Conservation (phyloP, 371 early-diverging fungal species). For the Saksenaea vasiformis region DNA sequence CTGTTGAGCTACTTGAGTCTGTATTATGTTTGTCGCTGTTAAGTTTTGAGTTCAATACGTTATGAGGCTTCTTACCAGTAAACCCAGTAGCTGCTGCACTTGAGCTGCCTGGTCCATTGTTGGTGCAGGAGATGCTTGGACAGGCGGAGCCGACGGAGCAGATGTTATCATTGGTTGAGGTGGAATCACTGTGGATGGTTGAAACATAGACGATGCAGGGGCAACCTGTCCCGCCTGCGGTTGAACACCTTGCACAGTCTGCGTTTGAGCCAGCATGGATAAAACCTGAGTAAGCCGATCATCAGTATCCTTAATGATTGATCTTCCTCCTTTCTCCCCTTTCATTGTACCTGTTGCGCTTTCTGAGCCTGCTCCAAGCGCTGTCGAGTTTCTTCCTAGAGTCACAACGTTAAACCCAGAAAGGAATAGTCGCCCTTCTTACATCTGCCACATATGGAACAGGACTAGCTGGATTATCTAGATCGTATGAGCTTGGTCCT, state of each 20-base stretch:
- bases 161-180: neutral
- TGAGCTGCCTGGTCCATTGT: constrained; percentile 19
- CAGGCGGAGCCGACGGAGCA: neutral
- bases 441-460: constrained; percentile 4
- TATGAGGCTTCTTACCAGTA: constrained; percentile 14
- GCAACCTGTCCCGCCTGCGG: neutral
- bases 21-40: neutral
- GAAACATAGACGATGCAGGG: neutral
- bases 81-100: constrained; percentile 18
- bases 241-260: constrained; percentile 3
- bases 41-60: neutral
- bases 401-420: neutral
- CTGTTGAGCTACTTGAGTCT: constrained; percentile 19
- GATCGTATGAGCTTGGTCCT: constrained; percentile 1
- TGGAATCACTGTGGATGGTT: neutral
- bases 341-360: constrained; percentile 28
- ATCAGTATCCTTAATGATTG: neutral
- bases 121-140: constrained; percentile 11
- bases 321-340: neutral
- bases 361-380: constrained; percentile 34
- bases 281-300: constrained; percentile 11
- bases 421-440: neutral
- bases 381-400: constrained; percentile 1
- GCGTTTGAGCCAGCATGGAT: constrained; percentile 20
- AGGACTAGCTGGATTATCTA: neutral